Percentiles rank a stretch among this genome's conserved stretches.
phyloP scores from a whole-genome alignment of 768 basidiomycete genomes.

The Tulasnella sp. region DNA sequence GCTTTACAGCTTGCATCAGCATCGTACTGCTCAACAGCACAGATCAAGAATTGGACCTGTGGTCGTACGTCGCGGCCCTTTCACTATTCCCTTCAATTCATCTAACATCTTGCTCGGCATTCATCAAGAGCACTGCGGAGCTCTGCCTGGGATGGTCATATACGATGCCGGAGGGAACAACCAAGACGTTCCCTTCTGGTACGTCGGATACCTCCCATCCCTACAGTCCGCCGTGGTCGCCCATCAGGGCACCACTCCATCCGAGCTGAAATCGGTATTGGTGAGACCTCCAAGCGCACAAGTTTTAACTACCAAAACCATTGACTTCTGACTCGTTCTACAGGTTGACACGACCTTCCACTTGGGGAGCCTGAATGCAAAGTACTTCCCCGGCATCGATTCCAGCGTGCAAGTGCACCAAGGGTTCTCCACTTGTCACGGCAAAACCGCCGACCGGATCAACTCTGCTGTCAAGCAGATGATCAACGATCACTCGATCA shows the following conservation, averaged over 20 bases:
- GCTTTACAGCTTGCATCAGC: not conserved
- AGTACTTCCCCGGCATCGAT: not conserved
- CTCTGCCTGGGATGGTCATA: not conserved
- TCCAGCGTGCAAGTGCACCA: slow-evolving; percentile 18
- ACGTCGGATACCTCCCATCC: not conserved
- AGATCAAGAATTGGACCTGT: not conserved
- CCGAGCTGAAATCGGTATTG: not conserved
- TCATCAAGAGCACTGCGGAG: not conserved
- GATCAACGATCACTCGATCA: slow-evolving; percentile 19
- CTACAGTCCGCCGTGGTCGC: not conserved
- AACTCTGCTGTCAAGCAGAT: slow-evolving; percentile 24
- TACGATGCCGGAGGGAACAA: not conserved
- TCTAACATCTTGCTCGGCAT: not conserved
- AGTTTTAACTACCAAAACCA: not conserved
- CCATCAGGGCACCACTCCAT: not conserved
- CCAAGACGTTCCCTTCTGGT: not conserved
- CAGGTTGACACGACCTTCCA: slow-evolving; percentile 20
- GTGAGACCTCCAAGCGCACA: not conserved
- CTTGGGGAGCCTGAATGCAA: not conserved
- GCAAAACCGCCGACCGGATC: slow-evolving; percentile 19
- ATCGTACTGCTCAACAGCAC: not conserved
- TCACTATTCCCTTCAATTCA: not conserved
- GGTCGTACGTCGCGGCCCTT: not conserved
- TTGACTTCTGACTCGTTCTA: slow-evolving; percentile 10
- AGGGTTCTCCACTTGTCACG: not conserved